Conservation (phyloP, 1,284 basidiomycete species). For the Boletus mariae region DNA sequence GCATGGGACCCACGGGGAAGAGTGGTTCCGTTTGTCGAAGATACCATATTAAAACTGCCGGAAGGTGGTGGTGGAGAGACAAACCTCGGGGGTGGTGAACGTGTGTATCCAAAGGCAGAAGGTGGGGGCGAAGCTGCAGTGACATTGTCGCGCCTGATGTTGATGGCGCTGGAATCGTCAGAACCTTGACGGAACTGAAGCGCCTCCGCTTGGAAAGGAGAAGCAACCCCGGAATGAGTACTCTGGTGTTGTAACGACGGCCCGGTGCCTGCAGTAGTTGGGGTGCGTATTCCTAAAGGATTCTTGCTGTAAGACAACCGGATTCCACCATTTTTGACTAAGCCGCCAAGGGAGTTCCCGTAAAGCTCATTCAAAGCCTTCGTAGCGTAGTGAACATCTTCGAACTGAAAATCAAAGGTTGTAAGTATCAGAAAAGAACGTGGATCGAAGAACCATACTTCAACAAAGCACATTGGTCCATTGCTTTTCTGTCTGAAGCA, state of each 20-base stretch:
- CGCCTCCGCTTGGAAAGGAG: slow-evolving; percentile 36
- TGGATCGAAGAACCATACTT: slow-evolving; percentile 47
- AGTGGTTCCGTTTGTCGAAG: slow-evolving; percentile 31
- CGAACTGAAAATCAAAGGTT: slow-evolving; percentile 58
- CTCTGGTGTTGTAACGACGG: slow-evolving; percentile 51
- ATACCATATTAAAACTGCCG: slow-evolving; percentile 34
- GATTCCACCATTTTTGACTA: slow-evolving; percentile 93
- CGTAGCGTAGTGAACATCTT: slow-evolving; percentile 82
- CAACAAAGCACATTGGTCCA: slow-evolving; percentile 96
- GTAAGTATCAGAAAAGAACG: slow-evolving; percentile 8
- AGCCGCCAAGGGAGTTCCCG: slow-evolving; percentile 84
- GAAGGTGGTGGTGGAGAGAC: slow-evolving; percentile 47
- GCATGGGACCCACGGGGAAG: slow-evolving; percentile 31
- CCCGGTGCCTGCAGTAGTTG: slow-evolving; percentile 55
- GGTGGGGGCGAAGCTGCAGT: slow-evolving; percentile 42
- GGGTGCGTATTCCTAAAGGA: slow-evolving; percentile 81
- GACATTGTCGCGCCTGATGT: slow-evolving; percentile 36
- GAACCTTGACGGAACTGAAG: slow-evolving; percentile 36
- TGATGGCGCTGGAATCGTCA: slow-evolving; percentile 32
- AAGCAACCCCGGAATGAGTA: slow-evolving; percentile 26
- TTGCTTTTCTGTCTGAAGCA: slow-evolving; percentile 95
- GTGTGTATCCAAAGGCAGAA: slow-evolving; percentile 44
- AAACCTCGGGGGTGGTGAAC: slow-evolving; percentile 60
- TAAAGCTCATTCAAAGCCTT: slow-evolving; percentile 87
- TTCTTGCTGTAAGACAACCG: slow-evolving; percentile 96